These are phyloP conservation scores for Citrullus mucosospermus DNA, from an alignment of 306 rosid species.

Conservation along the genomic window DNA sequence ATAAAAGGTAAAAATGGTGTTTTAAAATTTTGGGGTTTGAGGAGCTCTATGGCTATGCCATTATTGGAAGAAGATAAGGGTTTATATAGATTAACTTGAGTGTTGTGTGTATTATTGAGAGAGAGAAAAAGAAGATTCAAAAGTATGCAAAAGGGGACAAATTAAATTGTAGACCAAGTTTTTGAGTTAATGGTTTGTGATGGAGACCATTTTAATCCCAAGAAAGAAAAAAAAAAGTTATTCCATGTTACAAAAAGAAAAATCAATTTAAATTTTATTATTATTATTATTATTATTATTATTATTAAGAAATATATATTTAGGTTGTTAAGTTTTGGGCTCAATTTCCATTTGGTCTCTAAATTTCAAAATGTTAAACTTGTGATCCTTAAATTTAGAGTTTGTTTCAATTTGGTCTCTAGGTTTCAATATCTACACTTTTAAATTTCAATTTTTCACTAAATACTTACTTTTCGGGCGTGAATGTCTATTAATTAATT, in stretches of 20 bases:
- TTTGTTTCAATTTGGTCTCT: too few relatives aligned
- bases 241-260: background rate
- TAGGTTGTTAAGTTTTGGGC: too few relatives aligned
- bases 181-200: background rate
- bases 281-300: too few relatives aligned
- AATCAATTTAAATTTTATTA: too few relatives aligned
- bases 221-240: background rate
- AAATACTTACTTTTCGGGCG: too few relatives aligned
- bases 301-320: too few relatives aligned
- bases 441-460: too few relatives aligned
- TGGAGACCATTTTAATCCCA: background rate
- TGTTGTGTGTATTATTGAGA: background rate
- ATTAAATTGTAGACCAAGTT: background rate
- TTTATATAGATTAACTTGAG: background rate
- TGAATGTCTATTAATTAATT: too few relatives aligned
- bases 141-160: background rate
- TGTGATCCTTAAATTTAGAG: too few relatives aligned
- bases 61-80: background rate
- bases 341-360: too few relatives aligned
- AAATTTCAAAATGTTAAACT: too few relatives aligned
- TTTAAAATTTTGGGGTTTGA: background rate
- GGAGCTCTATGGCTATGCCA: background rate
- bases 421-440: too few relatives aligned
- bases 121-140: background rate
- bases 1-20: background rate